Evolutionary conservation across 768 basidiomycete species (phyloP).

Genomic region (Cytidiella melzeri): DNA sequence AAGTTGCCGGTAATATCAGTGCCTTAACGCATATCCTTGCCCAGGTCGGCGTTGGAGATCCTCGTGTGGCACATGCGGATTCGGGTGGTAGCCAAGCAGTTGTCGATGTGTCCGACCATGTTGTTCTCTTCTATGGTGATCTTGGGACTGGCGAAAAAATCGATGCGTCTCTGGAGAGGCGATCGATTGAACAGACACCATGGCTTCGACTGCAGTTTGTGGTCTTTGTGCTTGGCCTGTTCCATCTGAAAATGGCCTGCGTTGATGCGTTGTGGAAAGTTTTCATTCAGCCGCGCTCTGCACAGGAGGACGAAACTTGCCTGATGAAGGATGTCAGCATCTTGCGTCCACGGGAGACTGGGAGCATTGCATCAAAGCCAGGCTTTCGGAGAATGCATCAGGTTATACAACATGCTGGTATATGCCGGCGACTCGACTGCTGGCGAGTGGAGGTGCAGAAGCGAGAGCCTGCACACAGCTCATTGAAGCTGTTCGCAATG

Average conservation of each 20-base stretch:
- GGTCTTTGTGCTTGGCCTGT: conserved; percentile 29
- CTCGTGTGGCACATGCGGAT: no score
- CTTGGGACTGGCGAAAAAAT: conserved; percentile 14
- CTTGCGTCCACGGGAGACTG: conserved; percentile 23
- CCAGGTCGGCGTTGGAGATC: conserved; percentile 14
- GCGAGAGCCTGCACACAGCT: conserved; percentile 1
- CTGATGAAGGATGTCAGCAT: conserved; percentile 11
- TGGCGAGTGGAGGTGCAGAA: conserved; percentile 24
- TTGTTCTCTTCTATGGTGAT: conserved; percentile 17
- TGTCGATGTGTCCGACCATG: no score
- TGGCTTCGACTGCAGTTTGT: conserved; percentile 27
- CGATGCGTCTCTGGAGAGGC: conserved; percentile 5
- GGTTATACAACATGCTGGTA: conserved; percentile 19
- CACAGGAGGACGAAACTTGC: conserved; percentile 11
- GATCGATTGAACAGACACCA: conserved; percentile 24
- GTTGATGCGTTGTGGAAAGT: conserved; percentile 17
- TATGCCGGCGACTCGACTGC: conserved; percentile 8
- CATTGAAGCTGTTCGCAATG: conserved; percentile 25
- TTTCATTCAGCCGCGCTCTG: conserved; percentile 4
- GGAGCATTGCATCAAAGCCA: conserved; percentile 19
- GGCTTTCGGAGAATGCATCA: conserved; percentile 27
- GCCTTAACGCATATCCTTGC: conserved; percentile 19
- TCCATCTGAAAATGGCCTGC: conserved; percentile 30
- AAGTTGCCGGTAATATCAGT: conserved; percentile 16
- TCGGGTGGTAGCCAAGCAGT: no score